Evolutionary conservation across 805 yeast genomes (phyloP).

Genomic region (Yarrowia sp.): DNA sequence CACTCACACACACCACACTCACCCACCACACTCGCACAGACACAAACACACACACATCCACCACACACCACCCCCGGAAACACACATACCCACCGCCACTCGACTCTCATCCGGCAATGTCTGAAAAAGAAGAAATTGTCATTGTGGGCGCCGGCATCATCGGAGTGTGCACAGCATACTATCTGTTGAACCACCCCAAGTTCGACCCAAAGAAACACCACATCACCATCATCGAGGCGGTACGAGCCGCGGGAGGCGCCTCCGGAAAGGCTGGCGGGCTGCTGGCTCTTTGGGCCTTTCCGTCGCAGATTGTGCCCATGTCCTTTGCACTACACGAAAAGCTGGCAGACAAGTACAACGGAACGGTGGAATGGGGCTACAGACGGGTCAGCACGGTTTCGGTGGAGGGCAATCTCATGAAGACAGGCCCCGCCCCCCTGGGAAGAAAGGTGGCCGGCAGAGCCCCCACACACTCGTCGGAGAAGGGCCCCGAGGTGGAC

Average conservation of each 20-base stretch:
- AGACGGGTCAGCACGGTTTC: conserved; percentile 82
- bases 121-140: conserved; percentile 62
- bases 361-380: conserved; percentile 90
- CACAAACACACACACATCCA: background rate
- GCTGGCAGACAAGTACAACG: conserved; percentile 70
- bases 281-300: conserved; percentile 94
- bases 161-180: conserved; percentile 93
- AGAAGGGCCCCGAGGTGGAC: conserved; percentile 8
- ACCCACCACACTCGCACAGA: background rate
- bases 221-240: conserved; percentile 81
- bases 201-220: conserved; percentile 71
- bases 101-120: background rate
- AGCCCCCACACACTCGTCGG: conserved; percentile 24
- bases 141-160: conserved; percentile 89
- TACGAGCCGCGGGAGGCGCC: conserved; percentile 95
- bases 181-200: conserved; percentile 74
- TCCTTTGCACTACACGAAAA: conserved; percentile 84
- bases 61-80: background rate
- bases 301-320: conserved; percentile 86
- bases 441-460: conserved; percentile 27
- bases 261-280: conserved; percentile 97
- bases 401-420: conserved; percentile 71
- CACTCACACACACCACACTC: background rate
- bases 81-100: background rate
- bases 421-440: conserved; percentile 26